Evolutionary conservation across 345 rosid species (phyloP), one percentile per base, ranked within the genome.

Genomic region (Firmiana major): DNA sequence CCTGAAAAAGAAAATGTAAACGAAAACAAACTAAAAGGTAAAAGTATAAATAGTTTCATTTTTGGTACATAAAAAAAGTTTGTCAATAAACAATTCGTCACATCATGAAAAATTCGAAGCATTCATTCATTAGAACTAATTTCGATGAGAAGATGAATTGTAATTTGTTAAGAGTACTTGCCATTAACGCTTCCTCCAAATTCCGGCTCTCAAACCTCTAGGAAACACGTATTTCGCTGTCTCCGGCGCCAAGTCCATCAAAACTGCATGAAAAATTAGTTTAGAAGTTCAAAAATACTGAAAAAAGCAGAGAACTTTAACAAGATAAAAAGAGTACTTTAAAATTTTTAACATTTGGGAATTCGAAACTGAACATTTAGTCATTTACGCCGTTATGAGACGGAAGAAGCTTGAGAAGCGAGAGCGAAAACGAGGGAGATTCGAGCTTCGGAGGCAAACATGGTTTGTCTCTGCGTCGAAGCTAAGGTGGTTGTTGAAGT

Each of bases 101-200:
- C 10, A 17, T 64, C 24, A 34, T 36, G 13, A 68, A 46, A 24
- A 48, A 7, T 49, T 71, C 13, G 0, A 71, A 40, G 16, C 28
- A 36, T 34, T 51, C 62, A 34, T 5, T 34, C 51, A 51, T 31
- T 34, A 19, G 16, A 31, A 71, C 15, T 31, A 31, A 48, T 51
- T 21, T 9, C 17, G 74, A 48, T 48, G 13, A 70, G 42, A 48
- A 16, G 8, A 51, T 9, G 7, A 60, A 45, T 53, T 17, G 60
- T 63, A 53, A 65, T 60, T 42, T 9, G 51, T 49, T 15, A 21
- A 70, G 48, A 48, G 21, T 60, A 92, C 98, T 97, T 45, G 94
- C 81, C 99, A 95, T 95, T 40, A 93, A 80, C 3, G 94, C 94
- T 88, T 93, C 98, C 87, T 95, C 97, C 45, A 93, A 78, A 77